phyloP scores from a whole-genome alignment of 1,284 basidiomycete genomes.

The Ustilago esculenta region DNA sequence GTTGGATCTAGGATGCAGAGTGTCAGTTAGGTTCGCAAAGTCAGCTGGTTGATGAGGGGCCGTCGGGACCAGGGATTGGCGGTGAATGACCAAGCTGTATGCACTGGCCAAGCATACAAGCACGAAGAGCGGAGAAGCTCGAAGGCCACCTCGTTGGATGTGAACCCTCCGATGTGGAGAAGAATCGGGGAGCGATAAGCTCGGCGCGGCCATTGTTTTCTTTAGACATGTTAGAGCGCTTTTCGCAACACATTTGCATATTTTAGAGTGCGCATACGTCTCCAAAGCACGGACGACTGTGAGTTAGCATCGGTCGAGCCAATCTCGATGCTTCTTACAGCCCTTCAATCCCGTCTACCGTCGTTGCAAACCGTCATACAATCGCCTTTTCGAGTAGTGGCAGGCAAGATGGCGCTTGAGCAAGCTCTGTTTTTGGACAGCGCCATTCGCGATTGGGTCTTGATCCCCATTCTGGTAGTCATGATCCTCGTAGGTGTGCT shows the following conservation, averaged over 20 bases:
- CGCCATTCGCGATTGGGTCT: conserved; percentile 72
- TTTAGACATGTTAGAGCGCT: no score
- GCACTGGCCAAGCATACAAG: conserved; percentile 1
- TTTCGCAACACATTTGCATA: no score
- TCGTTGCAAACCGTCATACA: neutral
- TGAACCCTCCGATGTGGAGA: conserved; percentile 2
- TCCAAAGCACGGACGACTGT: no score
- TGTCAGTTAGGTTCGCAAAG: no score
- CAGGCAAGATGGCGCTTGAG: conserved; percentile 33
- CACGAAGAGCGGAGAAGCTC: neutral
- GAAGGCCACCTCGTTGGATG: no score
- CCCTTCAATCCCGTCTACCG: neutral
- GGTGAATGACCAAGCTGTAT: neutral
- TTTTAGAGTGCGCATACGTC: no score
- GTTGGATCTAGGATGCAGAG: no score
- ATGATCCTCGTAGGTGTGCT: conserved; percentile 97
- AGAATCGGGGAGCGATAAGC: neutral
- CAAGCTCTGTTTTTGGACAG: conserved; percentile 56
- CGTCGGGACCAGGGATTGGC: neutral
- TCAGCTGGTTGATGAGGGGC: no score
- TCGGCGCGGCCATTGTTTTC: no score
- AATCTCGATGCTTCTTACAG: neutral
- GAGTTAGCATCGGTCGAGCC: neutral
- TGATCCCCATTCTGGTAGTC: conserved; percentile 96
- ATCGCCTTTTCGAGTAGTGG: neutral